Percentiles rank a stretch among this genome's conserved stretches.
Evolutionary conservation across 177 flowering plant genomes (phyloP).

Genomic region (Vitis hybrid): DNA sequence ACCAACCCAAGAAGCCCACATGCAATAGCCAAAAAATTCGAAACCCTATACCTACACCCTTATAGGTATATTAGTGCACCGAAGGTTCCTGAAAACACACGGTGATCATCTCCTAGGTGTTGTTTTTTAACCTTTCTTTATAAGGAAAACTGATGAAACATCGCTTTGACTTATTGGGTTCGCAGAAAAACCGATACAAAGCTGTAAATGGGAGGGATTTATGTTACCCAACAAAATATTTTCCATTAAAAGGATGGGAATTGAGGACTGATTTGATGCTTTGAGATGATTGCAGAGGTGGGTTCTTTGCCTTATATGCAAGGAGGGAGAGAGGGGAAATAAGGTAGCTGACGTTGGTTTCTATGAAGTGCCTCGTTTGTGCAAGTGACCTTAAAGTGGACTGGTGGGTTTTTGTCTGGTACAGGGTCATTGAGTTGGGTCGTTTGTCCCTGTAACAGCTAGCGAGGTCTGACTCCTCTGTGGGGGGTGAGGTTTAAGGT

Average conservation of each 20-base stretch:
- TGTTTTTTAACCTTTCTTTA: neutral
- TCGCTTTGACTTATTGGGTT: slow-evolving; percentile 19
- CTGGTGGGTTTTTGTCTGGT: too few species aligned
- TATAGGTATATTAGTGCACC: too few species aligned
- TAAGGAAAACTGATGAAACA: slow-evolving; percentile 20
- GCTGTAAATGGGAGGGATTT: slow-evolving; percentile 8
- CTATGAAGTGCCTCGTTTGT: too few species aligned
- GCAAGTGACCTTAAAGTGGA: too few species aligned
- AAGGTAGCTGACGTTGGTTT: too few species aligned
- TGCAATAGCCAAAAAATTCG: too few species aligned
- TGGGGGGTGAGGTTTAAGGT: neutral
- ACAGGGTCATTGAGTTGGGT: neutral
- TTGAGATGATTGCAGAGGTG: neutral
- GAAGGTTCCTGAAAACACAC: too few species aligned
- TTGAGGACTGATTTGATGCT: neutral
- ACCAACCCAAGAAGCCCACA: too few species aligned
- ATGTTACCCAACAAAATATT: slow-evolving; percentile 4
- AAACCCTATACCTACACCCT: too few species aligned
- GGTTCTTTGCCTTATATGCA: slow-evolving; percentile 9
- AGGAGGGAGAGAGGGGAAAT: neutral
- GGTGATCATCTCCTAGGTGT: too few species aligned
- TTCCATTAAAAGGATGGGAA: neutral
- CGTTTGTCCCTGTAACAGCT: neutral
- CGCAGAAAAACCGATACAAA: slow-evolving; percentile 1
- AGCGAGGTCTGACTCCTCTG: neutral